These are phyloP conservation scores for Coniochaeta hoffmannii DNA, from an alignment of 2,329 filamentous ascomycete genomes.

Conservation along the genomic window DNA sequence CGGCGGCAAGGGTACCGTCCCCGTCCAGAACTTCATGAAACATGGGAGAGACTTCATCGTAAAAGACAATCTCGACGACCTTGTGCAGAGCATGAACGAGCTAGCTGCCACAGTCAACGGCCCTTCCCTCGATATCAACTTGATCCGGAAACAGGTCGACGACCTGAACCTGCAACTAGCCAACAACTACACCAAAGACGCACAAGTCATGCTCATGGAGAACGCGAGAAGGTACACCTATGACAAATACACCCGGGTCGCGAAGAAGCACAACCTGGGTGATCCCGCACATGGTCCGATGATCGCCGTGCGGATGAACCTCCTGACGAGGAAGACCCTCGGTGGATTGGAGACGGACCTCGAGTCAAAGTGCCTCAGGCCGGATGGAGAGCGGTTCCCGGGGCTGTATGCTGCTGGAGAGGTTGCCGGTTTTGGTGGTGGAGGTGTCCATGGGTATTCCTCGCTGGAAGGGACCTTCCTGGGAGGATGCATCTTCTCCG, in stretches of 20 bases:
- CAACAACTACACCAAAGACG: constrained; percentile 52
- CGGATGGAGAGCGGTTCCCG: constrained; percentile 39
- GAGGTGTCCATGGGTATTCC: constrained; percentile 55
- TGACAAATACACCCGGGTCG: constrained; percentile 42
- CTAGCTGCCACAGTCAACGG: constrained; percentile 38
- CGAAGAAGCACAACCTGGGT: constrained; percentile 44
- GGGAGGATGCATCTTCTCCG: constrained; percentile 57
- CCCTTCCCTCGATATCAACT: constrained; percentile 35
- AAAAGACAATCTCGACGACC: constrained; percentile 44
- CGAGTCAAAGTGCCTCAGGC: constrained; percentile 44
- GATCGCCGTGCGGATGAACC: constrained; percentile 53
- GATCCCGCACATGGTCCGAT: constrained; percentile 49
- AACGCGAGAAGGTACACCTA: constrained; percentile 50
- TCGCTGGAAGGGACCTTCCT: constrained; percentile 56
- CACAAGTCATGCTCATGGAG: constrained; percentile 53
- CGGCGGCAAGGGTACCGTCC: constrained; percentile 41
- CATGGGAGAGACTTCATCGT: constrained; percentile 54
- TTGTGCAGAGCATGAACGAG: constrained; percentile 53
- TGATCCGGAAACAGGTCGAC: constrained; percentile 40
- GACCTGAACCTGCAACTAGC: constrained; percentile 47
- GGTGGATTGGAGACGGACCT: constrained; percentile 54
- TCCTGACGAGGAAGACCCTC: constrained; percentile 54
- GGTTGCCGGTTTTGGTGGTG: constrained; percentile 53
- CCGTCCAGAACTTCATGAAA: constrained; percentile 52
- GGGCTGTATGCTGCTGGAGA: constrained; percentile 55